A percentile compares a stretch with the other conserved stretches of the same genome.
These are phyloP conservation scores for Penicillium herquei DNA, from an alignment of 495 filamentous ascomycete genomes.

Conservation along the genomic window DNA sequence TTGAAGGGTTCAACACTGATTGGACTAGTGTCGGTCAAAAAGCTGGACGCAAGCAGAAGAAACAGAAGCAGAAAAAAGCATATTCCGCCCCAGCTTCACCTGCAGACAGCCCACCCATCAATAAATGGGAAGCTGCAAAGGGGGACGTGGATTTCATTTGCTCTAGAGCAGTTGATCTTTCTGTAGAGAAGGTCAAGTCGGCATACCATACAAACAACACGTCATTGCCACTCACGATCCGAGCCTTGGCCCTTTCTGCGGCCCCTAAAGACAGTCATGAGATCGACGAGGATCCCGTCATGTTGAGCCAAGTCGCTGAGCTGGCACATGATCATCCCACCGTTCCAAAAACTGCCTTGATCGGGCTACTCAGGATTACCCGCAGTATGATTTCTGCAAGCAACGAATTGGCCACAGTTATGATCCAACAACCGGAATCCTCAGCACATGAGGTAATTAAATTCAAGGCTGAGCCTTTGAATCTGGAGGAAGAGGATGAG, in stretches of 20 bases:
- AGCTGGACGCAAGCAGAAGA: constrained; percentile 44
- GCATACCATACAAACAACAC: constrained; percentile 61
- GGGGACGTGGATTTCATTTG: constrained; percentile 61
- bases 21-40: constrained; percentile 27
- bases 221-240: constrained; percentile 56
- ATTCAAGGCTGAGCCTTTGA: constrained; percentile 34
- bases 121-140: constrained; percentile 56
- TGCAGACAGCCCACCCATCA: constrained; percentile 20
- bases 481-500: constrained; percentile 27
- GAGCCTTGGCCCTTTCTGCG: constrained; percentile 42
- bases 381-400: constrained; percentile 54
- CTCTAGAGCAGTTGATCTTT: constrained; percentile 39
- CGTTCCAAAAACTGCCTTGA: constrained; percentile 41
- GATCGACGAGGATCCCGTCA: constrained; percentile 41
- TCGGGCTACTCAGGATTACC: constrained; percentile 54
- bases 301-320: constrained; percentile 50
- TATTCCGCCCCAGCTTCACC: constrained; percentile 6
- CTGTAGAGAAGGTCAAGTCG: constrained; percentile 54
- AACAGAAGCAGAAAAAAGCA: constrained; percentile 24
- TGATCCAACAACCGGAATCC: constrained; percentile 31
- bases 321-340: constrained; percentile 53
- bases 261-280: constrained; percentile 27
- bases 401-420: constrained; percentile 57
- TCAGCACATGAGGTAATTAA: constrained; percentile 43
- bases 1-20: constrained; percentile 69